These are phyloP conservation scores for Botrytis deweyae DNA, from an alignment of 2,329 filamentous ascomycete species.

Conservation along the genomic window DNA sequence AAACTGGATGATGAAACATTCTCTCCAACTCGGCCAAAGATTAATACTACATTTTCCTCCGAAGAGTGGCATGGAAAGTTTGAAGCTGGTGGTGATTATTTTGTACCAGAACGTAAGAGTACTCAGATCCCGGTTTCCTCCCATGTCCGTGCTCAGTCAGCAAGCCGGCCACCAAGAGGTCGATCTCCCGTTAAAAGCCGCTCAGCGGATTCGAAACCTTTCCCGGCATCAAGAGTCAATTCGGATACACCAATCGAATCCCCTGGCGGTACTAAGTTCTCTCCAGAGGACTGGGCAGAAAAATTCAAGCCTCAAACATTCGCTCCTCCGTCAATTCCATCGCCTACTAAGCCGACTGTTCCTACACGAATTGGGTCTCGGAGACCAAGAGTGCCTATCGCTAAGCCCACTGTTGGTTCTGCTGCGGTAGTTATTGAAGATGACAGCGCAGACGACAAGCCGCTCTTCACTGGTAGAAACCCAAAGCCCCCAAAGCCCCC, in stretches of 20 bases:
- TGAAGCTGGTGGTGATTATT: constrained; percentile 37
- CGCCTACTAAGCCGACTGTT: constrained; percentile 17
- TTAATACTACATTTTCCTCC: constrained; percentile 60
- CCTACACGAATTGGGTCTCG: constrained; percentile 26
- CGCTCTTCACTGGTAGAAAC: constrained; percentile 38
- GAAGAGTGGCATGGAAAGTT: constrained; percentile 46
- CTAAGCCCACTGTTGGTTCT: constrained; percentile 34
- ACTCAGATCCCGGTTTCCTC: constrained; percentile 21
- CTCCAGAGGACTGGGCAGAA: constrained; percentile 36
- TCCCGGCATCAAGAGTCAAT: constrained; percentile 19
- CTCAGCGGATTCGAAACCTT: constrained; percentile 27
- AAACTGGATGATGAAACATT: constrained; percentile 47
- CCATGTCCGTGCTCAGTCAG: constrained; percentile 33
- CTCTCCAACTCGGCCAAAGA: constrained; percentile 43
- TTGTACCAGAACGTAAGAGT: constrained; percentile 32
- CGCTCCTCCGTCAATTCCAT: constrained; percentile 31
- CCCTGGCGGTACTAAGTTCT: constrained; percentile 37
- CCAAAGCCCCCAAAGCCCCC: constrained; percentile 18
- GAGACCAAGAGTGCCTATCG: constrained; percentile 28
- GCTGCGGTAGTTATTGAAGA: constrained; percentile 36
- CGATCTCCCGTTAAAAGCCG: constrained; percentile 38
- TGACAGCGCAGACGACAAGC: constrained; percentile 35
- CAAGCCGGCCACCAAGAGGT: constrained; percentile 32
- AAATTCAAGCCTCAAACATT: constrained; percentile 39
- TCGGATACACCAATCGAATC: constrained; percentile 32